Percentiles rank a stretch among this genome's conserved stretches.
Evolutionary conservation across 768 basidiomycete genomes (phyloP).

Genomic region (Coprinellus micaceus): DNA sequence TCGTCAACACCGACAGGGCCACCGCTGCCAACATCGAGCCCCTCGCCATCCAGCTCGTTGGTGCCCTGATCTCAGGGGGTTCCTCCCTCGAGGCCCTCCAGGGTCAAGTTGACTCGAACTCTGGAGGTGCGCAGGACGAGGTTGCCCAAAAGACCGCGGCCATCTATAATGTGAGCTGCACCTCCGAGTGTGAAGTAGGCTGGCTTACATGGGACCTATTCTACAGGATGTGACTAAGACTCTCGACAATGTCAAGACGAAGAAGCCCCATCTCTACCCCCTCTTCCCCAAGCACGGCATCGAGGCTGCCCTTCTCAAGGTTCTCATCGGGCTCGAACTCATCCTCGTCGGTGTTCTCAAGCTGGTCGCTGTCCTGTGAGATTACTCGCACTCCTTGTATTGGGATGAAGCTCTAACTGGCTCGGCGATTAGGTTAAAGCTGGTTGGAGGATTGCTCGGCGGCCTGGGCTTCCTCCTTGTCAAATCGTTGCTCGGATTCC

Average conservation of each 20-base stretch:
- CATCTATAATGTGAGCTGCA: conserved; percentile 1
- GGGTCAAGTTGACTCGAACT: conserved; percentile 6
- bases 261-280: conserved; percentile 6
- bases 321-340: conserved; percentile 8
- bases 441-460: neutral
- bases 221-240: conserved; percentile 2
- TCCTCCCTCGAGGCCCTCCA: neutral
- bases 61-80: neutral
- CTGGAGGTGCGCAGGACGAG: conserved; percentile 12
- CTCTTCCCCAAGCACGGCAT: conserved; percentile 10
- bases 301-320: conserved; percentile 9
- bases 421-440: neutral
- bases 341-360: conserved; percentile 6
- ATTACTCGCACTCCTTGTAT: neutral
- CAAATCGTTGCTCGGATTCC: too few species aligned
- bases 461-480: neutral
- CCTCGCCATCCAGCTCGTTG: conserved; percentile 2
- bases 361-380: conserved; percentile 8
- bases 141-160: conserved; percentile 12
- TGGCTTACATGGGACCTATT: neutral
- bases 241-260: conserved; percentile 8
- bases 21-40: conserved; percentile 5
- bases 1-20: conserved; percentile 1
- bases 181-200: neutral
- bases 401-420: neutral